Evolutionary conservation across 2,329 filamentous ascomycete genomes (phyloP), one percentile per base, ranked within the genome.

Genomic region (Falciphora oryzae): DNA sequence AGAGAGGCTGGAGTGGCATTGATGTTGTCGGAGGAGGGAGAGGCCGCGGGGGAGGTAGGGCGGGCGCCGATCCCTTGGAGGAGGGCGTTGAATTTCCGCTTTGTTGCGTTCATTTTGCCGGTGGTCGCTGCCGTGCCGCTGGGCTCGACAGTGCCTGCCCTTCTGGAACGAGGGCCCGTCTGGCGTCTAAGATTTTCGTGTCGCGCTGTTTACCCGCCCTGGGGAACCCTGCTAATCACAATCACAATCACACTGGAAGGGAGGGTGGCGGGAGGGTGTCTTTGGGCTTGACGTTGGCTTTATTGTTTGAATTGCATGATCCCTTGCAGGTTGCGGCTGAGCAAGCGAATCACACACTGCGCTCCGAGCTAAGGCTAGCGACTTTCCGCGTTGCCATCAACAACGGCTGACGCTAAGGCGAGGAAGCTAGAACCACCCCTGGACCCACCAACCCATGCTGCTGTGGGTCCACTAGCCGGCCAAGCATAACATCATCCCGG

Each of bases 61-160:
- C 76, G 75, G 70, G 78, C 84, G 71, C 85, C 85, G 70, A 89
- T 81, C 69, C 85, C 81, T 73, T 92, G 89, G 32, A 93, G 80
- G 22, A 93, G 82, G 71, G 85, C 84, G 76, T 93, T 90, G 79
- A 93, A 93, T 76, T 93, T 93, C 70, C 91, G 85, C 78, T 93
- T 94, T n/a, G 89, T 91, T 29, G 89, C 85, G 73, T 90, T 90
- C 80, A 93, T 90, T 68, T 66, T 78, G 63, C 56, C 29, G 57
- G 57, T 32, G 22, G 57, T 35, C 22, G 44, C 18, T 53, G 44
- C 22, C 10, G 16, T 5, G 44, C 44, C 44, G 44, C 44, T 7
- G 18, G 38, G 38, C 38, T 22, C 38, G 14, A 7, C 38, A 44
- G 14, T 44, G 38, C 14, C 38, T 44, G 38, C 14, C 38, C 14